These are phyloP conservation scores for Sarocladiaceae sp. DNA, from an alignment of 2,329 filamentous ascomycete genomes.

Conservation along the genomic window DNA sequence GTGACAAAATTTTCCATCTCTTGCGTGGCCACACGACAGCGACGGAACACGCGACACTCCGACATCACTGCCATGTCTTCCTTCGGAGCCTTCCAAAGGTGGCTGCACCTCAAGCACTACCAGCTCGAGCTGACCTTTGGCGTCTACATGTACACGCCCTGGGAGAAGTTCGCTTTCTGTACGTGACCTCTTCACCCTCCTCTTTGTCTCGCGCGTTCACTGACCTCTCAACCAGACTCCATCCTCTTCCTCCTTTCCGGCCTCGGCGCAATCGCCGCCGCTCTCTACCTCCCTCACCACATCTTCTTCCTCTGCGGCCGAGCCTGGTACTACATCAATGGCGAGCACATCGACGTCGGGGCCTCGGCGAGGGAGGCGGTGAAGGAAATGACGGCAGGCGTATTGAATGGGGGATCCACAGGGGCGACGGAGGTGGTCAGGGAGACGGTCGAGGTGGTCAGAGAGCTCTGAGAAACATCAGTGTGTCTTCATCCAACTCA, in stretches of 20 bases:
- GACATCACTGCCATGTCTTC: conserved; percentile 22
- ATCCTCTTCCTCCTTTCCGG: conserved; percentile 85
- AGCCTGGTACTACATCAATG: conserved; percentile 91
- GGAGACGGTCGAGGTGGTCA: conserved; percentile 19
- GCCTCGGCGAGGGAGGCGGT: conserved; percentile 26
- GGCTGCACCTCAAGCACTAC: conserved; percentile 92
- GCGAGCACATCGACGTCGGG: conserved; percentile 57
- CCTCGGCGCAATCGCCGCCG: conserved; percentile 78
- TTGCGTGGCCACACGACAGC: background rate
- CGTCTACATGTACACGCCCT: conserved; percentile 94
- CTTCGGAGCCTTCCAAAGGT: conserved; percentile 59
- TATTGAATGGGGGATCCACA: conserved; percentile 18
- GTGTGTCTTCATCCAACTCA: too few relatives aligned
- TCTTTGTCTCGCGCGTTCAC: conserved; percentile 65
- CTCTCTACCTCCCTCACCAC: conserved; percentile 92
- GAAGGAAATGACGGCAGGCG: conserved; percentile 23
- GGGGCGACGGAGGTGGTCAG: conserved; percentile 15
- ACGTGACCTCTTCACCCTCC: conserved; percentile 30
- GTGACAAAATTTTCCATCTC: background rate
- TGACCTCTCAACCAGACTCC: conserved; percentile 82
- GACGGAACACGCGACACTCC: background rate
- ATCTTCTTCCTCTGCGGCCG: conserved; percentile 74
- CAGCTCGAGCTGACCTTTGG: conserved; percentile 97
- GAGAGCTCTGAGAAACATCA: conserved; percentile 29
- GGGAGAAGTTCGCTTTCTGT: conserved; percentile 98